These are phyloP conservation scores for Aquilaria sinensis DNA, from an alignment of 345 rosid genomes.

Conservation along the genomic window DNA sequence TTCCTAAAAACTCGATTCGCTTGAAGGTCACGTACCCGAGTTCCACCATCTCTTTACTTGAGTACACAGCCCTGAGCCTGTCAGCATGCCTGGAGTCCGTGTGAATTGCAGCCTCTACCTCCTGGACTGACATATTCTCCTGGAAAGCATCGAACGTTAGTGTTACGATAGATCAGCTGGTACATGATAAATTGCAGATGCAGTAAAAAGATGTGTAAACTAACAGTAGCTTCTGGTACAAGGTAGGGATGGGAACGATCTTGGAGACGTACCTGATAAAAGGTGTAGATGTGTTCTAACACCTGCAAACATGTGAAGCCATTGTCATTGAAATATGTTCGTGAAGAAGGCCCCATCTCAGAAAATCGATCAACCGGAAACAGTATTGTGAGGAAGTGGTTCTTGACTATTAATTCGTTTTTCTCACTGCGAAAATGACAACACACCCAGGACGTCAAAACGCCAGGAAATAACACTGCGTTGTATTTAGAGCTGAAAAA, in stretches of 20 bases:
- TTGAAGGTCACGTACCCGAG: slow-evolving; percentile 41
- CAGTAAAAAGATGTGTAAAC: no score
- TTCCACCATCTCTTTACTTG: slow-evolving; percentile 46
- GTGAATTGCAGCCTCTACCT: slow-evolving; percentile 73
- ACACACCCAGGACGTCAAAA: background rate
- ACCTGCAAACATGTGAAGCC: slow-evolving; percentile 83
- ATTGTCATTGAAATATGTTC: slow-evolving; percentile 69
- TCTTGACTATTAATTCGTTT: slow-evolving; percentile 57
- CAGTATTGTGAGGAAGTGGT: slow-evolving; percentile 71
- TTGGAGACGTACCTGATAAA: slow-evolving; percentile 68
- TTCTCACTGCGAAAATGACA: slow-evolving; percentile 61
- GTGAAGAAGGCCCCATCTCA: slow-evolving; percentile 90
- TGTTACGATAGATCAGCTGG: no score
- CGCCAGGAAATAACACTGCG: no score
- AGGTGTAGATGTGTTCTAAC: slow-evolving; percentile 55
- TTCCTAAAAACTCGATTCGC: slow-evolving; percentile 74
- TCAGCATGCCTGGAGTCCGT: slow-evolving; percentile 87
- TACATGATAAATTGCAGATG: no score
- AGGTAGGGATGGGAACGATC: background rate
- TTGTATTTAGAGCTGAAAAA: no score
- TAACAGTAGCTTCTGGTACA: background rate
- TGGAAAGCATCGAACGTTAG: slow-evolving; percentile 12
- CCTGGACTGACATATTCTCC: slow-evolving; percentile 68
- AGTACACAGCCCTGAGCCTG: slow-evolving; percentile 58
- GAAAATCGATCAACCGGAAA: slow-evolving; percentile 81